These are phyloP conservation scores for Mucor piriformis DNA, from an alignment of 371 early-diverging fungal species.

Conservation along the genomic window DNA sequence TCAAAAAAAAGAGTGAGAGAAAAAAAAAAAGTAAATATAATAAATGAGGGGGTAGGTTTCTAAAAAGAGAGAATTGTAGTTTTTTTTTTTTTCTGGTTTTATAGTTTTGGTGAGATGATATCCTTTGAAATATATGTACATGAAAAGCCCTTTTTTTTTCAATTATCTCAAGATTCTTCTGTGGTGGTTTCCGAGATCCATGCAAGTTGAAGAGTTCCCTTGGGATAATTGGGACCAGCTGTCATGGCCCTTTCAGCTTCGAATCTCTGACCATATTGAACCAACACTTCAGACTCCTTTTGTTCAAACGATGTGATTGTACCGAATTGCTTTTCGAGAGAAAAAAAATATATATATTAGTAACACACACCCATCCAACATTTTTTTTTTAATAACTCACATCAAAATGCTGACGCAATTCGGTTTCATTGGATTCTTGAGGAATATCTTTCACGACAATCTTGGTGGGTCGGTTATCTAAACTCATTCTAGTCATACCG, in stretches of 20 bases:
- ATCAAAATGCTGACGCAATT: conserved; percentile 65
- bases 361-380: neutral
- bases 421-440: conserved; percentile 41
- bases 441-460: conserved; percentile 59
- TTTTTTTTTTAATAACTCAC: conserved; percentile 28
- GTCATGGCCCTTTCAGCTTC: conserved; percentile 51
- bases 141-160: neutral
- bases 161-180: conserved; percentile 6
- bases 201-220: conserved; percentile 28
- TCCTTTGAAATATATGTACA: conserved; percentile 13
- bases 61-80: neutral
- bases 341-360: neutral
- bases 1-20: neutral
- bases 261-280: conserved; percentile 43
- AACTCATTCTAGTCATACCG: conserved; percentile 44
- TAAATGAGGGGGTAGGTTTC: neutral
- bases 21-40: conserved; percentile 3
- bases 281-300: conserved; percentile 26
- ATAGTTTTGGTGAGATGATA: neutral
- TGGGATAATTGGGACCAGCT: conserved; percentile 24
- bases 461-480: conserved; percentile 77
- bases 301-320: conserved; percentile 35
- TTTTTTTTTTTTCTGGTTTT: conserved; percentile 13
- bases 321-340: conserved; percentile 59
- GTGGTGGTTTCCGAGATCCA: conserved; percentile 21